These are phyloP conservation scores for Fusarium oligoseptatum DNA, from an alignment of 2,329 filamentous ascomycete genomes.

Conservation along the genomic window DNA sequence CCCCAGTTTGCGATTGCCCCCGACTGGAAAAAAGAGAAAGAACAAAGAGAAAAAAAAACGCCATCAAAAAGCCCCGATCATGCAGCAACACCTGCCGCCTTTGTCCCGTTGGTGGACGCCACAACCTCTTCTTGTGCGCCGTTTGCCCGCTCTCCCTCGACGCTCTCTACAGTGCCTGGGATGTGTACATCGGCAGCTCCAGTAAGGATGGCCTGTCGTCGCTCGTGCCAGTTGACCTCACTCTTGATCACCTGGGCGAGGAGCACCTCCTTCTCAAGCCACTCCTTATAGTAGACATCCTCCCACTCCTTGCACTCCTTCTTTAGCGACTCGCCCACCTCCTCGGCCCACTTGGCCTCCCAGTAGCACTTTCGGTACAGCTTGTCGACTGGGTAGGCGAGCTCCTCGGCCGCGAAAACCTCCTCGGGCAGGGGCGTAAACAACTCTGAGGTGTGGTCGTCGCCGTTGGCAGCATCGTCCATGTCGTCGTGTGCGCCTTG, in stretches of 20 bases:
- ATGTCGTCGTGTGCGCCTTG: slow-evolving; percentile 69
- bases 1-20: neutral
- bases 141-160: slow-evolving; percentile 44
- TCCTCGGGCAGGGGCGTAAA: slow-evolving; percentile 69
- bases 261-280: slow-evolving; percentile 83
- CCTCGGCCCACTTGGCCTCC: slow-evolving; percentile 79
- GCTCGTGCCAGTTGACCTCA: slow-evolving; percentile 75
- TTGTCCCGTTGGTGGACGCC: slow-evolving; percentile 20
- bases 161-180: slow-evolving; percentile 48
- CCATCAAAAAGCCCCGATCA: neutral
- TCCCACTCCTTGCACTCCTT: slow-evolving; percentile 77
- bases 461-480: slow-evolving; percentile 67
- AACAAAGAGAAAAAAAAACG: neutral
- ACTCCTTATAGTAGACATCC: slow-evolving; percentile 76
- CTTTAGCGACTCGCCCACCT: slow-evolving; percentile 73
- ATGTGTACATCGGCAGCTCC: slow-evolving; percentile 62
- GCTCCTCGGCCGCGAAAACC: slow-evolving; percentile 76
- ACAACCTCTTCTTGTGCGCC: slow-evolving; percentile 32
- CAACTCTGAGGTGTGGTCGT: slow-evolving; percentile 69
- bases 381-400: slow-evolving; percentile 68
- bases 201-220: slow-evolving; percentile 67
- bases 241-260: slow-evolving; percentile 78
- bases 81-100: slow-evolving; percentile 14
- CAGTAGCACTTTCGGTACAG: slow-evolving; percentile 77
- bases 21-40: neutral